phyloP scores from a whole-genome alignment of 371 early-diverging fungal genomes.

The Chytridium lagenaria region DNA sequence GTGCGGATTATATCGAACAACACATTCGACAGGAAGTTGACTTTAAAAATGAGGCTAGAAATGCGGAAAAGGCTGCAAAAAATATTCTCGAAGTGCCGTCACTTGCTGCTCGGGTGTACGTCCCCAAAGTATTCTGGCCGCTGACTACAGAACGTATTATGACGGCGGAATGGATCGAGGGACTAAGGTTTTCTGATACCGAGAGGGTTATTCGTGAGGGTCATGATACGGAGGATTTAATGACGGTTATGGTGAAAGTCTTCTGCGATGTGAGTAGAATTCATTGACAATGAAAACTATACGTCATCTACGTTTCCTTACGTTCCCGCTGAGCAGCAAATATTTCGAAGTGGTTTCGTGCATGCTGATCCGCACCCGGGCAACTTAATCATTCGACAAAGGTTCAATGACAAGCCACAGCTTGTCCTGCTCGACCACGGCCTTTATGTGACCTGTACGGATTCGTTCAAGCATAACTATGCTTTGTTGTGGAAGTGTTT shows the following conservation, averaged over 20 bases:
- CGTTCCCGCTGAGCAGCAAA: slow-evolving; percentile 57
- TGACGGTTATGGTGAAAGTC: slow-evolving; percentile 77
- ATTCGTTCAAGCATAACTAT: slow-evolving; percentile 79
- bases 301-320: not conserved
- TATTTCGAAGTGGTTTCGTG: slow-evolving; percentile 87
- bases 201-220: not conserved
- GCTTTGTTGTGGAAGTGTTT: slow-evolving; percentile 85
- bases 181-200: not conserved
- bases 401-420: slow-evolving; percentile 67
- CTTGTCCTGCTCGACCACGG: slow-evolving; percentile 92
- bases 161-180: slow-evolving; percentile 78
- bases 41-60: slow-evolving; percentile 80
- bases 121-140: slow-evolving; percentile 80
- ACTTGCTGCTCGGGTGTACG: slow-evolving; percentile 55
- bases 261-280: slow-evolving; percentile 73
- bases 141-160: slow-evolving; percentile 72
- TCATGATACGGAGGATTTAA: slow-evolving; percentile 48
- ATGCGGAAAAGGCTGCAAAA: slow-evolving; percentile 68
- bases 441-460: slow-evolving; percentile 80
- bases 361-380: slow-evolving; percentile 85
- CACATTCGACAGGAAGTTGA: slow-evolving; percentile 82
- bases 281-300: no score
- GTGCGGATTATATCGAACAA: slow-evolving; percentile 74
- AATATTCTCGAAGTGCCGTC: slow-evolving; percentile 28
- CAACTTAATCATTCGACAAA: slow-evolving; percentile 80